Base-by-base conservation (phyloP, 441 rosid genomes). In the Raphanus hybrid region DNA sequence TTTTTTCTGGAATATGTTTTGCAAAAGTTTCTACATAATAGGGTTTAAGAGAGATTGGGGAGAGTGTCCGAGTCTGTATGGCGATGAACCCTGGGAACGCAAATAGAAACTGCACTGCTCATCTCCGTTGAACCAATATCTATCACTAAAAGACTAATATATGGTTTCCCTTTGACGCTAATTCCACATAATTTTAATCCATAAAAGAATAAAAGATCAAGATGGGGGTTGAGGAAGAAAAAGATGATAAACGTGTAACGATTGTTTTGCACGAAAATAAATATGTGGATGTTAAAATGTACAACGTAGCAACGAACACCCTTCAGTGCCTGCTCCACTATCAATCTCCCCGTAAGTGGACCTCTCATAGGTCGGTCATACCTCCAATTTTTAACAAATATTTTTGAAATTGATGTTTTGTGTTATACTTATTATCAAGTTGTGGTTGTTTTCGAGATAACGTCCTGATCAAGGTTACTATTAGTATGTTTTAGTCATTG, bases 301-400 rank as follows among this genome's bases (percentile, higher is more conserved):
- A 64, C 80, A 76, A 70, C 75, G 80, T 64, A 27, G 75, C 75
- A 63, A 29, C 20, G 34, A 55, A 50, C 69, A 55, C 27, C 58
- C 50, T 55, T 70, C 12, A 18, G 80, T 77, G 80, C 59, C 16
- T 39, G 61, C 65, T 43, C 80, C 80, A 77, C 80, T 57, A 64
- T 64, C 71, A n/a, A 14, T 8, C 63, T 50, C 64, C 69, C 10
- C 5, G 10, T 18, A 2, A 76, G 69, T 76, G 74, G 79, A 50
- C 45, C 43, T 64, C 59, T 64, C 10, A 27, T 76, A 70, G 70
- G 75, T 64, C 67, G 71, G 66, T 76, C 70, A 64, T 64, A 48
- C 70, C 43, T 50, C 78, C 54, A 34, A 3, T 69, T 60, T 60
- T 68, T 75, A 20, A 50, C 35, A 67, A 29, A 29, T 29, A 5